Conservation (phyloP, 371 early-diverging fungal species). For the Encephalitozoon romaleae region DNA sequence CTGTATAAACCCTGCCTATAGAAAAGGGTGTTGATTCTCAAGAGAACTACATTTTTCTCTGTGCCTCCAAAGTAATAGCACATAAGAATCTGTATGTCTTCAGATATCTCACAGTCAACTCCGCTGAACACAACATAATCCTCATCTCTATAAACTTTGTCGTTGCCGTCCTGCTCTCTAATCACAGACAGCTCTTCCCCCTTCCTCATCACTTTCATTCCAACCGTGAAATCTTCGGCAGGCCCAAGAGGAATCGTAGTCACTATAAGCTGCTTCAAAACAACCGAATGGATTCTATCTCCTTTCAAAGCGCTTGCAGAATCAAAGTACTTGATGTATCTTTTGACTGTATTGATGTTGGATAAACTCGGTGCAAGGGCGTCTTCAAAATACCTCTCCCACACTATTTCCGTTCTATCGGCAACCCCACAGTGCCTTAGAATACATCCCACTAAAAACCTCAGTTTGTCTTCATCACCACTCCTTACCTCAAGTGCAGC, state of each 20-base stretch:
- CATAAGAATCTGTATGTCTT: conserved; percentile 23
- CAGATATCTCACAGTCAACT: background rate
- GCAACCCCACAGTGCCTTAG: background rate
- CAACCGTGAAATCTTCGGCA: background rate
- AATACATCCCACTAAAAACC: conserved; percentile 23
- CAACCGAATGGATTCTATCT: background rate
- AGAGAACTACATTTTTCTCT: conserved; percentile 6
- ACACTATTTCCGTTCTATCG: background rate
- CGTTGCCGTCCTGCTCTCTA: background rate
- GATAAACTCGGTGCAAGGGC: background rate
- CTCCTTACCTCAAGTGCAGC: conserved; percentile 22
- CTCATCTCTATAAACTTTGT: conserved; percentile 12
- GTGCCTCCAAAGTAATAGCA: background rate
- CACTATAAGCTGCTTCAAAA: conserved; percentile 43
- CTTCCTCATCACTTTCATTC: conserved; percentile 2
- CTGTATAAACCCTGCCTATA: conserved; percentile 41
- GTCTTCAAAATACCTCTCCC: background rate
- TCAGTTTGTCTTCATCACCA: background rate
- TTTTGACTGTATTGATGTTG: conserved; percentile 7
- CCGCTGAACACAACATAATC: conserved; percentile 33
- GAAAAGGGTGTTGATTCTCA: conserved; percentile 28
- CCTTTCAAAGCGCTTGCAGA: background rate
- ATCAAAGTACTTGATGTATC: conserved; percentile 31
- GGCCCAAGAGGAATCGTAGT: conserved; percentile 19
- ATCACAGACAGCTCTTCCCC: background rate